Conservation (phyloP, 2,329 filamentous ascomycete genomes). For the Escovopsis weberi region DNA sequence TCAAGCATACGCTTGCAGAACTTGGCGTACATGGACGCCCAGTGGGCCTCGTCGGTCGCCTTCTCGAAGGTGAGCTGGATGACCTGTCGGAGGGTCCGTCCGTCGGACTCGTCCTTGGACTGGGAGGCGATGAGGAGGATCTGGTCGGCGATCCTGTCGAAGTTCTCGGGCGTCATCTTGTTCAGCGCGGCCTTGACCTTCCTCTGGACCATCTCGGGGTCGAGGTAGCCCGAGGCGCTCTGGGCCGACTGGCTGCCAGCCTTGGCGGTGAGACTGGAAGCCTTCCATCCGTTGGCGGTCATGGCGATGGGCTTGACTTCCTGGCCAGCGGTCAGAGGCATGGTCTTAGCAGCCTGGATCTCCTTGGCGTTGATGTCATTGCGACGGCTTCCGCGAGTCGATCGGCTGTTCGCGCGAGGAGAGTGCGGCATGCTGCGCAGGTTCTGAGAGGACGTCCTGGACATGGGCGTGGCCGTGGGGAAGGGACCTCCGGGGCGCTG, state of each 20-base stretch:
- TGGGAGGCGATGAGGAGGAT: constrained; percentile 86
- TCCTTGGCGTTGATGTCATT: constrained; percentile 43
- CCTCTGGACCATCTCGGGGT: constrained; percentile 87
- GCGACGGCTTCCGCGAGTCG: constrained; percentile 50
- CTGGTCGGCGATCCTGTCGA: constrained; percentile 87
- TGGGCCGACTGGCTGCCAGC: constrained; percentile 23
- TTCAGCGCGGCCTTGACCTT: constrained; percentile 98
- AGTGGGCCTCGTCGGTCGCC: constrained; percentile 94
- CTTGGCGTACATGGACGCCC: constrained; percentile 97
- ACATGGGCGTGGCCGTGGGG: constrained; percentile 47
- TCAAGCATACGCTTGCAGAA: constrained; percentile 97
- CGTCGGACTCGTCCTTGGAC: constrained; percentile 89
- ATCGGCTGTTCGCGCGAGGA: constrained; percentile 51
- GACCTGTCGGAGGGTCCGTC: constrained; percentile 87
- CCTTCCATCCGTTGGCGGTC: constrained; percentile 77
- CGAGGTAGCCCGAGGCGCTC: constrained; percentile 44
- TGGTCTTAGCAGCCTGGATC: constrained; percentile 62
- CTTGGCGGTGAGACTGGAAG: constrained; percentile 48
- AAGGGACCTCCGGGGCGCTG: constrained; percentile 41
- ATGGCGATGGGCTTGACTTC: constrained; percentile 68
- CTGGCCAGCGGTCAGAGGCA: constrained; percentile 77
- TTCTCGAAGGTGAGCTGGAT: constrained; percentile 99
- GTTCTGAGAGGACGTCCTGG: constrained; percentile 47
- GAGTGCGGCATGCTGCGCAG: constrained; percentile 56
- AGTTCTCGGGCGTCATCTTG: constrained; percentile 99